Percentiles rank a stretch among this genome's conserved stretches.
Evolutionary conservation across 345 rosid species (phyloP).

Genomic region (Ricinus communis): DNA sequence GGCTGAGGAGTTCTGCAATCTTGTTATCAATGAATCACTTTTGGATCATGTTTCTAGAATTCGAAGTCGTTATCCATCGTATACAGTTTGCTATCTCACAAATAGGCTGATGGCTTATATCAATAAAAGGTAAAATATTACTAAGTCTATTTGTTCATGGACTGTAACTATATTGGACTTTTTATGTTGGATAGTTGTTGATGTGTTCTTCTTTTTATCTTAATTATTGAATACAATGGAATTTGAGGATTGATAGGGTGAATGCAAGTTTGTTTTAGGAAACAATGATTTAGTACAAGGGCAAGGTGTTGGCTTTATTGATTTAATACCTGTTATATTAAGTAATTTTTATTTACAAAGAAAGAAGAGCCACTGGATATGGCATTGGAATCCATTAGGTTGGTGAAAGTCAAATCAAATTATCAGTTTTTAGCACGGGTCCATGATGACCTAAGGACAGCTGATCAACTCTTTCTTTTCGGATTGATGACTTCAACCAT

Average conservation of each 20-base stretch:
- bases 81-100: conserved; percentile 84
- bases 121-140: conserved; percentile 57
- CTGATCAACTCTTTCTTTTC: not conserved
- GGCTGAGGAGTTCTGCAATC: conserved; percentile 87
- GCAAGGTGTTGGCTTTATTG: too few species aligned
- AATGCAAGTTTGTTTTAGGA: not conserved
- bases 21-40: conserved; percentile 51
- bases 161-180: not conserved
- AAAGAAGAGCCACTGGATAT: not conserved
- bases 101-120: conserved; percentile 77
- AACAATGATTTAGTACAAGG: not conserved
- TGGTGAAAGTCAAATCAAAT: not conserved
- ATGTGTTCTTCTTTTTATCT: too few species aligned
- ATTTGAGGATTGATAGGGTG: not conserved
- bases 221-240: not conserved
- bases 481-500: too few species aligned
- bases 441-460: too few species aligned
- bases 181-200: not conserved
- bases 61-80: conserved; percentile 64
- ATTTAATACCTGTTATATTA: not conserved
- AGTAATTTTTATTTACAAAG: not conserved
- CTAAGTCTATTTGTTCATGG: not conserved
- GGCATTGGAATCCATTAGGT: not conserved
- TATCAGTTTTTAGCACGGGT: not conserved
- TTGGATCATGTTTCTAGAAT: conserved; percentile 57